Evolutionary conservation across 768 basidiomycete genomes (phyloP), one percentile per base, ranked within the genome.

Genomic region (Amanita fuliginea): DNA sequence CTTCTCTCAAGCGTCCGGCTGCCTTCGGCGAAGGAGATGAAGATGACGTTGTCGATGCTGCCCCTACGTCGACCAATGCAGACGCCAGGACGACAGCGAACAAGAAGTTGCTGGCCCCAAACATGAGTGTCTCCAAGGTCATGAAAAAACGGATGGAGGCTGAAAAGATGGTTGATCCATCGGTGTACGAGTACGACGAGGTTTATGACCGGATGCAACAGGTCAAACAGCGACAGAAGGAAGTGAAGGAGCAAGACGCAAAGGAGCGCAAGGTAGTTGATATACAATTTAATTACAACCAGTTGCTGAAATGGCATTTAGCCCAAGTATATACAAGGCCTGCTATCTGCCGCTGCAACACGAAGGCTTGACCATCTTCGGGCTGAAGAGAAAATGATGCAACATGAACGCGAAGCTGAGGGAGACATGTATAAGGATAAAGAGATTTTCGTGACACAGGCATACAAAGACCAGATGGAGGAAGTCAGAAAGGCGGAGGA

Each of bases 321-420:
- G 89, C 95, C 95, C 1, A 97, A 96, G 69, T 98, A 98, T 60
- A 96, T 98, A 46, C 74, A 76, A 34, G 78, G 75, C 21, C 76
- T 98, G 30, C 70, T 98, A 2, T 67, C 69, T 13, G 78, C 89
- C 6, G 93, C 96, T 24, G 80, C 82, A n/a, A 91, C 91, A 22
- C 77, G 96, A 21, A 80, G 83, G 57, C 64, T 95, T 42, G 96
- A 99, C 63, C 77, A 89, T 58, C 67, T 98, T 9, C 76, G 93
- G 47, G 96, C 96, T 0, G 96, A 99, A 65, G 95, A 98, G 67
- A 97, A 98, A 73, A 86, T 95, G 86, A 84, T 97, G 62, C 88
- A 94, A 62, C 75, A 78, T 39, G 96, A 98, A 64, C 78, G 96
- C 18, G 90, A 94, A 66, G 69, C 75, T 16, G 96, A 99, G 67